These are phyloP conservation scores for Kodamaea neixiangensis DNA, from an alignment of 805 yeast species.

Conservation along the genomic window DNA sequence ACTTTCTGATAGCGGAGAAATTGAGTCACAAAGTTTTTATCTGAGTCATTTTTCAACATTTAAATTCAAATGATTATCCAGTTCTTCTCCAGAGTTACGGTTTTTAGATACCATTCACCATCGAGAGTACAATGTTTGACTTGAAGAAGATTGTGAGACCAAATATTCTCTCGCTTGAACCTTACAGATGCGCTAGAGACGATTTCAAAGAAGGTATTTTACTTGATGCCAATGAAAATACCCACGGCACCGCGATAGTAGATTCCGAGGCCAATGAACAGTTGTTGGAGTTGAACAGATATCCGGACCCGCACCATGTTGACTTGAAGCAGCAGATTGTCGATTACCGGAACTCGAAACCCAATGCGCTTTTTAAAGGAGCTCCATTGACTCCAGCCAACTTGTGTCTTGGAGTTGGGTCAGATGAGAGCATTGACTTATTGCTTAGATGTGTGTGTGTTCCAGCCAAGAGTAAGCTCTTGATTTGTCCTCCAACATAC, in stretches of 20 bases:
- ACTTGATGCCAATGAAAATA: slow-evolving; percentile 94
- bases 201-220: slow-evolving; percentile 87
- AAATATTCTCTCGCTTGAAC: slow-evolving; percentile 78
- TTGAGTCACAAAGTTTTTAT: background rate
- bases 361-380: slow-evolving; percentile 23
- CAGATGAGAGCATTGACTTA: slow-evolving; percentile 93
- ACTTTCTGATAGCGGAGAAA: background rate
- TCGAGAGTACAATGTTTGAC: slow-evolving; percentile 43
- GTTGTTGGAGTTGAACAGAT: slow-evolving; percentile 70
- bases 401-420: slow-evolving; percentile 92
- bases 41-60: slow-evolving; percentile 8
- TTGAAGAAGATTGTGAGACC: slow-evolving; percentile 72
- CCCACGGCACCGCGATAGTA: slow-evolving; percentile 80
- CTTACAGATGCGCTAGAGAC: slow-evolving; percentile 96
- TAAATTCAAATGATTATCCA: background rate
- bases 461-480: slow-evolving; percentile 80
- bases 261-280: slow-evolving; percentile 47
- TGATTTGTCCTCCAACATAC: slow-evolving; percentile 93
- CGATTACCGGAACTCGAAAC: slow-evolving; percentile 64
- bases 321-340: slow-evolving; percentile 72
- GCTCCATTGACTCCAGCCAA: slow-evolving; percentile 56
- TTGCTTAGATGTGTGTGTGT: slow-evolving; percentile 79
- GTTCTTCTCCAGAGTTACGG: background rate
- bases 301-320: slow-evolving; percentile 95
- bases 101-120: background rate